Base-by-base conservation (phyloP, 2,329 filamentous ascomycete species). In the Neonectria ditissima region DNA sequence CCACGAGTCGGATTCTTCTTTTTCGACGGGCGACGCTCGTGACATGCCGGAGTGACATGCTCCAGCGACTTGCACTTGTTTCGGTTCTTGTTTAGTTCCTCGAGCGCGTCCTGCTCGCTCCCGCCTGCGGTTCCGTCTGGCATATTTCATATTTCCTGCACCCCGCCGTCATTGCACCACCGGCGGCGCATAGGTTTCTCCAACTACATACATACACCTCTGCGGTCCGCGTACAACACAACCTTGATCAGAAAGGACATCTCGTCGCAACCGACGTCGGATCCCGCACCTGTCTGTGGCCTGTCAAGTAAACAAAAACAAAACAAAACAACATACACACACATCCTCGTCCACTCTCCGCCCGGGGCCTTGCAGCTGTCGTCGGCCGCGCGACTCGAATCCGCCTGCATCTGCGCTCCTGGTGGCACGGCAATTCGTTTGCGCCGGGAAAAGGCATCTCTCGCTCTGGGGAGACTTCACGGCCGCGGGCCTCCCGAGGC, bases 331-430 rank as follows among this genome's bases (percentile, higher is more conserved):
- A n/a, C n/a, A n/a, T n/a, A n/a, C n/a, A n/a, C n/a, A n/a, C n/a
- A n/a, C n/a, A n/a, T n/a, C n/a, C 44, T n/a, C 24, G 24, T 26
- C 16, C 59, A 43, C 34, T 28, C 28, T 7, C 32, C 41, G 28
- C 30, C 44, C 44, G 50, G 60, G 43, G 51, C 43, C 54, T 53
- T 62, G 60, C 60, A 58, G 55, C 59, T 48, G 54, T 50, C 48
- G 53, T 43, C 51, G 37, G 45, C 41, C 32, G 60, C 55, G 60
- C 50, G 34, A 63, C 60, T 58, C 50, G 32, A 37, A 45, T 43
- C 50, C 37, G 52, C 24, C 24, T 6, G 24, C 58, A 57, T 4
- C n/a, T 22, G 44, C 43, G 11, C 54, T 20, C 34, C 34, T 11
- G 10, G 47, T 32, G 14, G 30, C 24, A 16, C 48, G 32, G 44